Percentiles rank a stretch among this genome's conserved stretches.
Conservation (phyloP, 495 filamentous ascomycete species). For the Hypoxylon perforatum region DNA sequence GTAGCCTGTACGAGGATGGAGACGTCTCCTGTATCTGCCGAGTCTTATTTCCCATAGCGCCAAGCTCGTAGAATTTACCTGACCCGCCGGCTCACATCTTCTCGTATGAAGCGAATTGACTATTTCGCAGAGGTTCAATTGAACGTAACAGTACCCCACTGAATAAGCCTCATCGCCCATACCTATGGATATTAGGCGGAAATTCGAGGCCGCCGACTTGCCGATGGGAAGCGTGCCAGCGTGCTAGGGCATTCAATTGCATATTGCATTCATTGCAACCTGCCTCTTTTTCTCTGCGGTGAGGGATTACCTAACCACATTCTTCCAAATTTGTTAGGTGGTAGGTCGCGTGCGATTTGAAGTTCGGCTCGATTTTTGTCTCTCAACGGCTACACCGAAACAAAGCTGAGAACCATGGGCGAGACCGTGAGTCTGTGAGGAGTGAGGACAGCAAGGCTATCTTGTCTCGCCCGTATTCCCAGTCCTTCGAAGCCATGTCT, state of each 20-base stretch:
- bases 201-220: conserved; percentile 26
- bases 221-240: conserved; percentile 14
- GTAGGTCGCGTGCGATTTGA: too few species aligned
- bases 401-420: too few species aligned
- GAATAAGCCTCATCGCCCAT: neutral
- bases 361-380: too few species aligned
- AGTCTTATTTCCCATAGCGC: neutral
- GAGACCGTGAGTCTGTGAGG: too few species aligned
- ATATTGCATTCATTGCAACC: too few species aligned
- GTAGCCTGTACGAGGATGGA: neutral
- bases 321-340: neutral
- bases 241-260: too few species aligned
- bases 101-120: too few species aligned
- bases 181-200: conserved; percentile 4
- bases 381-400: conserved; percentile 9
- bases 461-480: neutral
- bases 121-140: too few species aligned
- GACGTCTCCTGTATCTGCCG: neutral
- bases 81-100: too few species aligned
- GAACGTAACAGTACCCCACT: too few species aligned
- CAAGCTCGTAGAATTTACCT: neutral
- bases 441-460: too few species aligned
- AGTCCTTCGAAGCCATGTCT: neutral
- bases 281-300: conserved; percentile 8
- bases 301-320: neutral